Base-by-base conservation (phyloP, 2,329 filamentous ascomycete genomes). In the Aspergillus sp. region DNA sequence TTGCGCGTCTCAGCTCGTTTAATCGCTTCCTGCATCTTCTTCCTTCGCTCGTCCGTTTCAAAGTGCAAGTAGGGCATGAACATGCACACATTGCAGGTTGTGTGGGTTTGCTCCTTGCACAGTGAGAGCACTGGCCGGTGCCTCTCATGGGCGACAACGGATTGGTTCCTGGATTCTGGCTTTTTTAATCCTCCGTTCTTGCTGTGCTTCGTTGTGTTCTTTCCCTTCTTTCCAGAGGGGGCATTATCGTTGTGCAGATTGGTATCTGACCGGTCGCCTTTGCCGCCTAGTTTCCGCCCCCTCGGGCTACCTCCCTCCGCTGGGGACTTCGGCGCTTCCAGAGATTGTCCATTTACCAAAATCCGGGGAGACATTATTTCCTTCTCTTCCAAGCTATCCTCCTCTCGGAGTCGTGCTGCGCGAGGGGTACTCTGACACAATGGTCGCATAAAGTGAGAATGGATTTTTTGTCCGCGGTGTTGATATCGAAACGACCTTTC, bases 31-130 rank as follows among this genome's bases (percentile, higher is more conserved):
- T 83, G 83, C 86, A 89, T 87, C 64, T 82, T 80, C 54, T 77
- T 75, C 8, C 84, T 78, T 15, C 80, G 75, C 51, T 81, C 76
- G 50, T 86, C 80, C 0, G 85, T 86, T 67, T 89, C 86, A 54
- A 87, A 88, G 68, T 88, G 86, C 3, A 89, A 73, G 66, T 87
- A 89, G 0, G 86, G 86, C 84, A 88, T 87, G 74, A 86, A 83
- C 5, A 74, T 61, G 44, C 73, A 71, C 58, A 77, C 69, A 62
- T 72, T 70, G 44, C 66, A 65, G 10, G 67, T 53, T 21, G 63
- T 50, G 32, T 65, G 58, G 7, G 62, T 50, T 19, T 64, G 62
- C 5, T 75, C 71, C 49, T 69, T 71, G 54, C 61, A 81, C 63
- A 70, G 75, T 72, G 60, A 81, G 65, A 67, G 78, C 74, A 54